These are phyloP conservation scores for Carnegiea gigantea DNA, from an alignment of 179 eudicot genomes.

Conservation along the genomic window DNA sequence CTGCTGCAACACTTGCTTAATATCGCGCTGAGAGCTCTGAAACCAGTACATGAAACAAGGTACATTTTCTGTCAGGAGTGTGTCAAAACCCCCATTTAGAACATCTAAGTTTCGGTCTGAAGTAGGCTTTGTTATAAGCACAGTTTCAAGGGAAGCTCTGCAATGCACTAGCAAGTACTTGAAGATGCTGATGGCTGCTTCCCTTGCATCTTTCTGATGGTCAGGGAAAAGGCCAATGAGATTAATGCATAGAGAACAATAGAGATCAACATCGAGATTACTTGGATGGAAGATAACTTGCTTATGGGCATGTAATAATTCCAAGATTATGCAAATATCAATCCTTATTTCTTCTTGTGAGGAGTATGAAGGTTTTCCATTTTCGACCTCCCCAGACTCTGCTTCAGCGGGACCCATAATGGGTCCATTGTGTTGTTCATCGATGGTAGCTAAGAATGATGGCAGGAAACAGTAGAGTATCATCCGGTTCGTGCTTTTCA, in stretches of 20 bases:
- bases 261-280: slow-evolving; percentile 79
- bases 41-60: slow-evolving; percentile 76
- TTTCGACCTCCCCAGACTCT: slow-evolving; percentile 10
- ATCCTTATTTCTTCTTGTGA: slow-evolving; percentile 57
- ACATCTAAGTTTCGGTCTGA: slow-evolving; percentile 62
- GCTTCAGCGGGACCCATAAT: slow-evolving; percentile 43
- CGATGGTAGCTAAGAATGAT: slow-evolving; percentile 64
- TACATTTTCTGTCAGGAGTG: slow-evolving; percentile 64
- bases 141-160: slow-evolving; percentile 75
- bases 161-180: slow-evolving; percentile 88
- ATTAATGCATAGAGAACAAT: slow-evolving; percentile 81
- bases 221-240: slow-evolving; percentile 81
- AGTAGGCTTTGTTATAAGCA: slow-evolving; percentile 68
- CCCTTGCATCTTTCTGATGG: slow-evolving; percentile 57
- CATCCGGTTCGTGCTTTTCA: slow-evolving; percentile 84
- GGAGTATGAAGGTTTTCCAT: slow-evolving; percentile 26
- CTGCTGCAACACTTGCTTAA: slow-evolving; percentile 71
- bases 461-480: slow-evolving; percentile 88
- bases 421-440: slow-evolving; percentile 46
- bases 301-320: slow-evolving; percentile 83
- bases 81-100: slow-evolving; percentile 80
- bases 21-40: slow-evolving; percentile 50
- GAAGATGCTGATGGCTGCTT: slow-evolving; percentile 71
- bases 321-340: slow-evolving; percentile 78
- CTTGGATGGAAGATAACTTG: slow-evolving; percentile 88